These are phyloP conservation scores for Cryptosporidium ryanae DNA, from an alignment of 169 alveolate genomes.

Conservation along the genomic window DNA sequence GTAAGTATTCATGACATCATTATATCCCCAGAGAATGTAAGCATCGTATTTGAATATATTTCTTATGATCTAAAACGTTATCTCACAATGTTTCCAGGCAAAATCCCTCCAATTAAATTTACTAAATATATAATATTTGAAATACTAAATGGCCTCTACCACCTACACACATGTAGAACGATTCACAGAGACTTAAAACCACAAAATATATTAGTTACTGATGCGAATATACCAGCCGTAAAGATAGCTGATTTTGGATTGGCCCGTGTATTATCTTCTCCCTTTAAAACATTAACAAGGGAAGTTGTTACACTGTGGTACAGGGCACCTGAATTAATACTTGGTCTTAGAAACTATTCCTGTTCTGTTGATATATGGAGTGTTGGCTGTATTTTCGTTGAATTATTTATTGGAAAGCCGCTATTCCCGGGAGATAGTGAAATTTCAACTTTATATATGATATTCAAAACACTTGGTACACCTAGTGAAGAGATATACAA, in stretches of 20 bases:
- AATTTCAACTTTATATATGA: slow-evolving; percentile 88
- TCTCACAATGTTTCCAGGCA: slow-evolving; percentile 52
- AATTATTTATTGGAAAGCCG: slow-evolving; percentile 87
- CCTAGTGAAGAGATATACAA: slow-evolving; percentile 81
- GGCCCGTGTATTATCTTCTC: slow-evolving; percentile 79
- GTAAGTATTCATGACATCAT: slow-evolving; percentile 91
- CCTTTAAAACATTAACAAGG: slow-evolving; percentile 91
- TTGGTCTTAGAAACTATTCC: slow-evolving; percentile 93
- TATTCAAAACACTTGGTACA: slow-evolving; percentile 92
- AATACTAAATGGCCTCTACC: slow-evolving; percentile 84
- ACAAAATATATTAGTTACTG: slow-evolving; percentile 82
- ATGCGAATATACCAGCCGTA: slow-evolving; percentile 67
- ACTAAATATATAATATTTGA: slow-evolving; percentile 59
- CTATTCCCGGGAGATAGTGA: slow-evolving; percentile 90
- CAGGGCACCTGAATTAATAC: slow-evolving; percentile 97
- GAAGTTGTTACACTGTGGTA: slow-evolving; percentile 97
- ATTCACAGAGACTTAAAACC: slow-evolving; percentile 92
- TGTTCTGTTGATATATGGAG: slow-evolving; percentile 98
- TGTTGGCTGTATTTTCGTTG: slow-evolving; percentile 95
- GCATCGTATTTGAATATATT: slow-evolving; percentile 62
- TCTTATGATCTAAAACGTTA: slow-evolving; percentile 67
- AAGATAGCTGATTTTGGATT: slow-evolving; percentile 93
- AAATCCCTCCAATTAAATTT: slow-evolving; percentile 40
- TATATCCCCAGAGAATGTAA: slow-evolving; percentile 4
- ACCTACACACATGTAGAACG: slow-evolving; percentile 88